Evolutionary conservation across 768 basidiomycete species (phyloP), one percentile per base, ranked within the genome.

Genomic region (Kwoniella mangroviensis): DNA sequence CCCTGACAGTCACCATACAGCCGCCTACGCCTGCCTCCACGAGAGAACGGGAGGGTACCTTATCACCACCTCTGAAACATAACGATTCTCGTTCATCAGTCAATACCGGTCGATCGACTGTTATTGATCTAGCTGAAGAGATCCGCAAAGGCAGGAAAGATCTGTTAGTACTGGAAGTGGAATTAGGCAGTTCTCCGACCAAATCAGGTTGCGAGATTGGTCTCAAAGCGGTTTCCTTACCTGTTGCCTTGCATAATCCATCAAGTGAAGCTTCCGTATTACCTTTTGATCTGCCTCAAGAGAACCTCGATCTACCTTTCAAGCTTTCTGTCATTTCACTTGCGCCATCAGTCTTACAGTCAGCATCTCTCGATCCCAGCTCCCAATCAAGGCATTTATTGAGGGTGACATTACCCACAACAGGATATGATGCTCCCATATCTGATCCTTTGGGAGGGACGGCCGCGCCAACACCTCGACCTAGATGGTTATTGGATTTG

Each of bases 351-450:
- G 88, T 93, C 12, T 84, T 92, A 67, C 74, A 83, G 66, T 84
- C 84, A 21, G 82, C 75, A 51, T 92, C 91, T 75, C 91, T 92
- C 1, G 77, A 81, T 13, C 78, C 91, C 45, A 86, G 85, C 56
- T 85, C 88, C 9, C 86, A 67, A 21, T 42, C 86, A 2, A 87
- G 93, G 55, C 93, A 97, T 83, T 83, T 97, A 56, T 72, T 98
- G 15, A 86, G 92, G 59, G 75, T 98, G 62, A 88, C 87, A 49
- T 83, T 97, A 19, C 94, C 94, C 2, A 96, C 93, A 1, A 90
- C 92, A 21, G 90, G 90, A 71, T 88, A 90, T 79, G 87, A 89
- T 55, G 87, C 90, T 41, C 90, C 91, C 2, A 87, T 95, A 43
- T 85, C 87, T 58, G 92, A 96, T 82, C 94, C 94, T 11, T 84